Evolutionary conservation across 805 yeast species (phyloP), one percentile per base, ranked within the genome.

Genomic region (Starmera amethionina): DNA sequence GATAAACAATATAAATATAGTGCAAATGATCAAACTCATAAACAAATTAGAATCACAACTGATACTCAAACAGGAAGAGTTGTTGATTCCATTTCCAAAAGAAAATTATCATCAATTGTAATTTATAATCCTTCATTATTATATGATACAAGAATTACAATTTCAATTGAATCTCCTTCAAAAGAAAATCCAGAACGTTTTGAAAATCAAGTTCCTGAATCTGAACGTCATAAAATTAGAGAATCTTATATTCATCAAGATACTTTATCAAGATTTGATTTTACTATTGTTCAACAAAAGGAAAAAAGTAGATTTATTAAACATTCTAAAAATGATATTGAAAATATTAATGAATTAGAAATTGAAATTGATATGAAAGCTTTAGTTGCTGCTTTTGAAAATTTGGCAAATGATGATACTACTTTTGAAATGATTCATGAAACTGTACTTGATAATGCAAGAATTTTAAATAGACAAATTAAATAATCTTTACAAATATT

Each of bases 91-190:
- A 82, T 88, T 39, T 78, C 77, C 44, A 88, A 88, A 54, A 73
- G 75, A 48, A 69, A 90, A 40, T 63, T 87, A n/a, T 74, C 86
- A 2, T 87, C 82, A 54, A 59, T 89, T 41, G 71, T 75, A 51
- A 67, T 88, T 16, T 79, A 75, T 52, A 72, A 82, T 40, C 96
- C 96, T 4, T 80, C 83, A 46, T 75, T 83, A 29, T 68, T 78
- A 59, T 80, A 79, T 55, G 97, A 88, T 60, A 67, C 81, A 49
- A 72, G 95, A 49, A 64, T 88, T 31, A 79, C 94, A 6, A 62
- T 89, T 46, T 76, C 86, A 32, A 60, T 83, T 27, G 97, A 88
- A 74, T 57, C 79, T 43, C 96, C 96, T 1, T 73, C 75, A 19
- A 70, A 73, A 30, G 77, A 62, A 60, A 75, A 55, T 59, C 79